These are phyloP conservation scores for Podospora pseudoanserina DNA, from an alignment of 495 filamentous ascomycete genomes.

Conservation along the genomic window DNA sequence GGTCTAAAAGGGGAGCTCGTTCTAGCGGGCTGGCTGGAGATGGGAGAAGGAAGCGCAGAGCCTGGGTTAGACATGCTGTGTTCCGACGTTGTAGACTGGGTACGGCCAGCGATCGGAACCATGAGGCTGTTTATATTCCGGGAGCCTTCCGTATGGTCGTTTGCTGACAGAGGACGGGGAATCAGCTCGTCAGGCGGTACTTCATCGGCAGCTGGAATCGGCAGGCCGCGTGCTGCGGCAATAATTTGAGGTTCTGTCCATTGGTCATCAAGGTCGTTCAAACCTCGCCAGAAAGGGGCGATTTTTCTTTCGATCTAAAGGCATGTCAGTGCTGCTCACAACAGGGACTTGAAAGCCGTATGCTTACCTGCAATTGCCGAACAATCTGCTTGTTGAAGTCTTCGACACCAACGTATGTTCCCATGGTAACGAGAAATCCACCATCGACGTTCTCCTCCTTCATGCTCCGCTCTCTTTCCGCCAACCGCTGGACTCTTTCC, in stretches of 20 bases:
- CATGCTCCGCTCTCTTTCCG: conserved; percentile 89
- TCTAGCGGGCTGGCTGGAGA: conserved; percentile 38
- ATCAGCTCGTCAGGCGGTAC: conserved; percentile 65
- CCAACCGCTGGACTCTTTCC: conserved; percentile 66
- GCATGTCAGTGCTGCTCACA: conserved; percentile 10
- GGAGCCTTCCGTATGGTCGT: conserved; percentile 31
- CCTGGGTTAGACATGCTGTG: conserved; percentile 45
- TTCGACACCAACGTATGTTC: conserved; percentile 85
- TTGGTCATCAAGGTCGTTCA: conserved; percentile 80
- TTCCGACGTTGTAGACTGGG: conserved; percentile 73
- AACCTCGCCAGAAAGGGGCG: conserved; percentile 91
- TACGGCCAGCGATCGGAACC: conserved; percentile 69
- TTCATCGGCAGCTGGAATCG: conserved; percentile 80
- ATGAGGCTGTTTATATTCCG: conserved; percentile 62
- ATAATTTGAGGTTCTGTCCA: conserved; percentile 95
- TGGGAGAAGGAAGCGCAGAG: conserved; percentile 56
- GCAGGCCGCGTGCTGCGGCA: conserved; percentile 80
- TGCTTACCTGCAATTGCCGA: conserved; percentile 81
- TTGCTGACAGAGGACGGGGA: conserved; percentile 41
- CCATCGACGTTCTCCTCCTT: conserved; percentile 92
- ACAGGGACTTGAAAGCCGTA: neutral
- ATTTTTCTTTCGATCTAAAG: conserved; percentile 82
- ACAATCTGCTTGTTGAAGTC: conserved; percentile 91
- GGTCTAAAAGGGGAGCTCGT: conserved; percentile 53
- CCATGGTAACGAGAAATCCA: conserved; percentile 90